Evolutionary conservation across 2,329 filamentous ascomycete species (phyloP), one percentile per base, ranked within the genome.

Genomic region (Neurospora crassa): DNA sequence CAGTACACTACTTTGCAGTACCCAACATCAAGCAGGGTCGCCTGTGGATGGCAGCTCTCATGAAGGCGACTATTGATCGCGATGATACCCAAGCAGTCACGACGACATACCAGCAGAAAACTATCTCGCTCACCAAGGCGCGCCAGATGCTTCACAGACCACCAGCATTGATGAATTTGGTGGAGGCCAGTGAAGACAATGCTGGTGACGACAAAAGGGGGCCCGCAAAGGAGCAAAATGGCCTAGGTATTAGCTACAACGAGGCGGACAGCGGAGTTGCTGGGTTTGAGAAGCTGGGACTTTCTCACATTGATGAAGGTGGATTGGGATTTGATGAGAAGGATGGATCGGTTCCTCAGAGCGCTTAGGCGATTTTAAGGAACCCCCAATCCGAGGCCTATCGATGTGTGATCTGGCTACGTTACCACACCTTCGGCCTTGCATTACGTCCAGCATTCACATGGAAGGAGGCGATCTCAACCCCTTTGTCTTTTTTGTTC

Each of bases 41-140:
- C 14, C 84, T 96, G 53, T 99, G 96, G 96, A 99, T 99, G 96
- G 96, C 94, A 5, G 96, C 96, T 6, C 84, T 99, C 69, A 97
- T 99, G 93, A 99, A 99, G 83, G 96, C 96, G 12, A 99, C 96
- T 1, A 99, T 99, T 76, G 95, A 98, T 79, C 91, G 95, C 73
- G 96, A 99, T 76, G 89, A 91, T 77, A 88, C 88, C 4, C 88
- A 91, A 73, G 88, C 91, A 11, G 90, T 97, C 72, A 94, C 93
- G 24, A 96, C 92, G 3, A 97, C 94, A 3, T 98, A 98, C 82
- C 95, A 97, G 79, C 94, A 97, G 79, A 96, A 97, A 84, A 99
- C 96, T 0, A 97, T 99, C 70, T 96, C 92, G 37, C 88, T 99
- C 7, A 88, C 91, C 70, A 97, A 97, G 82, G 96, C 96, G 14